These are phyloP conservation scores for Fusarium vanettenii DNA, from an alignment of 2,329 filamentous ascomycete genomes.

Conservation along the genomic window DNA sequence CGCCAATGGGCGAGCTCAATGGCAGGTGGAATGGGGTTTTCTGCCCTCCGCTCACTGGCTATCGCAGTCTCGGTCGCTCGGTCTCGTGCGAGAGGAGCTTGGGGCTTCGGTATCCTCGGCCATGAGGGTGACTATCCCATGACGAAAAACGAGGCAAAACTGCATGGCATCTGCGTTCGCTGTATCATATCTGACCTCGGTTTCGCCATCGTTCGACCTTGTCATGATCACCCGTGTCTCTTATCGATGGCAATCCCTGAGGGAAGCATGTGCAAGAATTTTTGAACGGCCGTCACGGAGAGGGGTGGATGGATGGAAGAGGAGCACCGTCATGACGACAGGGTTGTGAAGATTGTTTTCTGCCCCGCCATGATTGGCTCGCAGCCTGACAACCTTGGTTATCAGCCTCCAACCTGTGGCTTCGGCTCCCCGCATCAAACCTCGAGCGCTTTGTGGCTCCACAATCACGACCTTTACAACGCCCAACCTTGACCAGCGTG, in stretches of 20 bases:
- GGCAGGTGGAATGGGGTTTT: slow-evolving; percentile 35
- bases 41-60: slow-evolving; percentile 20
- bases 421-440: not conserved
- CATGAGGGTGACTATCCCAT: slow-evolving; percentile 14
- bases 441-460: not conserved
- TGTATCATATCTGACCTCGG: not conserved
- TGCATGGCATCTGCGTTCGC: not conserved
- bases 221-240: not conserved
- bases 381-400: not conserved
- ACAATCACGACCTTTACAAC: not conserved
- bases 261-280: slow-evolving; percentile 15
- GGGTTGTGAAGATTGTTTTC: not conserved
- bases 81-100: slow-evolving; percentile 19
- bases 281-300: slow-evolving; percentile 1
- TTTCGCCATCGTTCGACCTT: not conserved
- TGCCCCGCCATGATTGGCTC: not conserved
- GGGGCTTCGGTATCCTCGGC: slow-evolving; percentile 30
- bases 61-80: not conserved
- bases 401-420: not conserved
- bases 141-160: slow-evolving; percentile 14
- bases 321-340: not conserved
- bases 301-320: slow-evolving; percentile 16
- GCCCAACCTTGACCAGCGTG: not conserved
- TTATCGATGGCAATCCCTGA: not conserved
- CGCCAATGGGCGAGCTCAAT: slow-evolving; percentile 33